Percentiles rank a stretch among this genome's conserved stretches.
Evolutionary conservation across 306 rosid genomes (phyloP).

Genomic region (Chamaecrista fasciculata): DNA sequence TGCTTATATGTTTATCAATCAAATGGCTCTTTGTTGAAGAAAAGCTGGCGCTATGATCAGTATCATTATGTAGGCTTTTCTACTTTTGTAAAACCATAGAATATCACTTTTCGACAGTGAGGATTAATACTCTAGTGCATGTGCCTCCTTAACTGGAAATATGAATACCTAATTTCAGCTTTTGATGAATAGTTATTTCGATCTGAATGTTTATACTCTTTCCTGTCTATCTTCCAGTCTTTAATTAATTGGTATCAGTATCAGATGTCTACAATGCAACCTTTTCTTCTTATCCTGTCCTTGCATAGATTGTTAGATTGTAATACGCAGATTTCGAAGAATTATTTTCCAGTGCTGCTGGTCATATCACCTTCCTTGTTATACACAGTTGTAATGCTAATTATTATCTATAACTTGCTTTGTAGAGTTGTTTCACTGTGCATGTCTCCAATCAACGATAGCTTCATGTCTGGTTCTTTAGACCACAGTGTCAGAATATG

Average conservation of each 20-base stretch:
- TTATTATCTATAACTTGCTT: conserved; percentile 27
- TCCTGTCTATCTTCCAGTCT: neutral
- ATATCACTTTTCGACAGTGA: conserved; percentile 3
- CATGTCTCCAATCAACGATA: conserved; percentile 97
- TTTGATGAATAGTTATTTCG: conserved; percentile 1
- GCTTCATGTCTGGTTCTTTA: conserved; percentile 97
- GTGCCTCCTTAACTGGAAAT: neutral
- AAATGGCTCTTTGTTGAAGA: neutral
- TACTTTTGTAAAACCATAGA: neutral
- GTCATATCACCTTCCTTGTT: neutral
- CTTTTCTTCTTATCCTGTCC: neutral
- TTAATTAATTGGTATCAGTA: neutral
- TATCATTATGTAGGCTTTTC: neutral
- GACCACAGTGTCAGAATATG: conserved; percentile 95
- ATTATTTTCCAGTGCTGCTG: conserved; percentile 12
- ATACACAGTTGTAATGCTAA: conserved; percentile 25
- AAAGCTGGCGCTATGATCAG: neutral
- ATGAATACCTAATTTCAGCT: conserved; percentile 18
- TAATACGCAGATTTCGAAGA: neutral
- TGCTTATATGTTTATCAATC: neutral
- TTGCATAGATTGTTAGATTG: neutral
- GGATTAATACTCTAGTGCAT: neutral
- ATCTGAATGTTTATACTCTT: neutral
- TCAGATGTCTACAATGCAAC: neutral
- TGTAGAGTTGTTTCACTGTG: conserved; percentile 88